Evolutionary conservation across 2,329 filamentous ascomycete genomes (phyloP), one percentile per base, ranked within the genome.

Genomic region (Clarireedia homoeocarpa): DNA sequence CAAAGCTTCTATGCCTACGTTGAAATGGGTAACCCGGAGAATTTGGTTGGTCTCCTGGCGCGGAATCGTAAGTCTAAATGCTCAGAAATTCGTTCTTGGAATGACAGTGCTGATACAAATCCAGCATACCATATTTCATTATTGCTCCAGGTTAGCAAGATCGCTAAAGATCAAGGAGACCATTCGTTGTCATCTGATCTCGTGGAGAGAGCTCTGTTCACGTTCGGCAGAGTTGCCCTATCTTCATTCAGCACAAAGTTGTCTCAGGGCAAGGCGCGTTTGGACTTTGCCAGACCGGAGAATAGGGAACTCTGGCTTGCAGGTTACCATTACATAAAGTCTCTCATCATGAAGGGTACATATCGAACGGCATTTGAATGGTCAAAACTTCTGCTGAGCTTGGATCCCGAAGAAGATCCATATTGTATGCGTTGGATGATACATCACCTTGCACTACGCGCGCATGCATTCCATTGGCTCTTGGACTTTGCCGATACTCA

Each of bases 301-400:
- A 97, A 97, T 70, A 81, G 94, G 45, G 92, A 97, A 70, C 84
- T 99, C 61, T 96, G 89, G 85, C 82, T 97, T 38, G 88, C 90
- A 1, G 88, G 85, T 7, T 95, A 91, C 76, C 84, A 91, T 63
- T 96, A 96, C 66, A 86, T 97, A 65, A 83, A 82, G 63, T 94
- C 89, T 62, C 76, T 99, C 23, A 80, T 90, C 15, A 85, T 90
- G 72, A 92, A 95, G 64, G 91, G 91, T n/a, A 96, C 92, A 1
- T 96, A 90, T 77, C 81, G 91, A 48, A 97, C 94, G 0, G 90
- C 91, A 0, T 83, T 95, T 48, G 94, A 97, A 71, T 99, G 94
- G 91, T 82, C 89, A 6, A 96, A 94, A 72, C 73, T 97, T 5
- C 75, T 96, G 9, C 77, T 95, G 30, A 82, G 85, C 57, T 72